A percentile compares a stretch with the other conserved stretches of the same genome.
phyloP scores from a whole-genome alignment of 805 yeast species.

The Ogataea naganishii region DNA sequence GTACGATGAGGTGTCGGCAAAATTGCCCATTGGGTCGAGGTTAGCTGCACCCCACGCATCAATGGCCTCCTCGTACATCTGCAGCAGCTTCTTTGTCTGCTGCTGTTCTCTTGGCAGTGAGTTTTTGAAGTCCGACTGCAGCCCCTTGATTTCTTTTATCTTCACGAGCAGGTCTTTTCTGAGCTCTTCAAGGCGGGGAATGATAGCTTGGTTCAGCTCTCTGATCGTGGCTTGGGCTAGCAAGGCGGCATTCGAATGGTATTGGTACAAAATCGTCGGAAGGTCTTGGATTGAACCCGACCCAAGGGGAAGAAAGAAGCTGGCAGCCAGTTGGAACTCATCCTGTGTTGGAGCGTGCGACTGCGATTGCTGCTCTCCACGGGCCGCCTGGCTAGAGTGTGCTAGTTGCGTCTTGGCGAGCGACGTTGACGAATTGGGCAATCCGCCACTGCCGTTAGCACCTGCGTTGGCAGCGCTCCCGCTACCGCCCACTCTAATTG shows the following conservation, averaged over 20 bases:
- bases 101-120: slow-evolving; percentile 61
- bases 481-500: slow-evolving; percentile 16
- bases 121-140: slow-evolving; percentile 80
- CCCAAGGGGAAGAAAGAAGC: slow-evolving; percentile 70
- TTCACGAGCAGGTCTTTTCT: slow-evolving; percentile 72
- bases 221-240: slow-evolving; percentile 50
- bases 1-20: no score
- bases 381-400: slow-evolving; percentile 3
- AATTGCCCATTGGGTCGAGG: slow-evolving; percentile 34
- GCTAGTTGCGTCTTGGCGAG: slow-evolving; percentile 7
- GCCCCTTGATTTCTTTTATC: slow-evolving; percentile 76
- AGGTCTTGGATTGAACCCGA: slow-evolving; percentile 77
- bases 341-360: slow-evolving; percentile 16
- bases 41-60: slow-evolving; percentile 43
- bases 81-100: slow-evolving; percentile 51
- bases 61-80: slow-evolving; percentile 48
- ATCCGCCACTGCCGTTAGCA: slow-evolving; percentile 1
- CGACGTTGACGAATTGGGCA: not conserved
- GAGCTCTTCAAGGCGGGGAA: slow-evolving; percentile 60
- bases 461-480: not conserved
- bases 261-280: slow-evolving; percentile 51
- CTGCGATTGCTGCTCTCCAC: slow-evolving; percentile 8
- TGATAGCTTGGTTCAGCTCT: slow-evolving; percentile 51
- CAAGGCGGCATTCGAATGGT: slow-evolving; percentile 49
- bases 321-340: slow-evolving; percentile 27